Base-by-base conservation (phyloP, 305 asterid genomes). In the Lippia alba region DNA sequence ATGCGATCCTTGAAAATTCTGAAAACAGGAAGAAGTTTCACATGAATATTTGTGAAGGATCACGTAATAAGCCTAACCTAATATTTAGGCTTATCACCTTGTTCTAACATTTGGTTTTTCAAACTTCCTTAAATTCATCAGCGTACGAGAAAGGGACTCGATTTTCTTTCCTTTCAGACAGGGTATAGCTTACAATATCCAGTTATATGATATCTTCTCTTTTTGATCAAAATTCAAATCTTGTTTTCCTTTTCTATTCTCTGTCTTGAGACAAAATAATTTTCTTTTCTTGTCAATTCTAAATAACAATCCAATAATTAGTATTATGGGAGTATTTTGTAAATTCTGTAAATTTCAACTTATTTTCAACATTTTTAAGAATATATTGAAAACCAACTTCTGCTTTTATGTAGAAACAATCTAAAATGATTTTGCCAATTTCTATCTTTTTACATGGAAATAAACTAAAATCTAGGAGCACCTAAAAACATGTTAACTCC, bases 51-150 rank as follows among this genome's bases (percentile, higher is more conserved):
- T 8, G 71, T 20, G 62, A 36, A 48, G 3, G n/a, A 16, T 14
- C 17, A 15, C 18, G 50, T 48, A 55, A 64, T 40, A 5, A 11
- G 49, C 12, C 14, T 55, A 55, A 12, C 17, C 14, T 55, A 55
- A 12, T 16, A n/a, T 9, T 55, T 51, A 51, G 61, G 56, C 30
- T 56, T 65, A 57, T 67, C 69, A 9, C 45, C 7, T 39, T 39
- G 10, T 39, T 53, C 54, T 56, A 61, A 74, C 56, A 68, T 70
- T 74, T 67, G 73, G 30, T 44, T 6, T 44, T n/a, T 57, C 41
- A 58, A 63, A 20, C 18, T 64, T 24, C 41, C 41, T 68, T 34
- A 8, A 54, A 63, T 62, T 61, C 40, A 36, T 36, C 14, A 32
- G 33, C 16, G 36, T 24, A 19, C 20, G 55, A 3, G 41, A 51